phyloP scores from a whole-genome alignment of 2,329 filamentous ascomycete genomes.

The Xylariaceae sp. region DNA sequence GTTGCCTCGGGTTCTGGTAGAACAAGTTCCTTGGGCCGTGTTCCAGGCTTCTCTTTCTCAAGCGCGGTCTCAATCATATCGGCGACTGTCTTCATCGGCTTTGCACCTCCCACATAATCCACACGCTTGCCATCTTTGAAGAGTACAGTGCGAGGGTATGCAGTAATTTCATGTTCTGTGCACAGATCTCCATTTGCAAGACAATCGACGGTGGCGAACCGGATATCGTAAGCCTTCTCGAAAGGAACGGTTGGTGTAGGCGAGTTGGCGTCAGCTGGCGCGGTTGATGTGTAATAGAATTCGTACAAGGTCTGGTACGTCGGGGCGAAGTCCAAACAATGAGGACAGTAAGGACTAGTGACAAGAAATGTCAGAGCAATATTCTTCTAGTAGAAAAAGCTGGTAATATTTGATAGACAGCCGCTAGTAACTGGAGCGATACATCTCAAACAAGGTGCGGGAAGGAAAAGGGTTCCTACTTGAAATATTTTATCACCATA shows the following conservation, averaged over 20 bases:
- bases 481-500: constrained; percentile 69
- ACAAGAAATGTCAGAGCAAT: constrained; percentile 18
- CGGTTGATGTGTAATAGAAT: constrained; percentile 88
- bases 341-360: constrained; percentile 65
- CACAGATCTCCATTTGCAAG: constrained; percentile 83
- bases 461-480: constrained; percentile 50
- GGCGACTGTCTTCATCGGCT: constrained; percentile 70
- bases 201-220: constrained; percentile 87
- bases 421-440: no score
- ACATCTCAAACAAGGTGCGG: background rate
- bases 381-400: background rate
- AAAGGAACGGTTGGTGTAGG: constrained; percentile 60
- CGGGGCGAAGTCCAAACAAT: constrained; percentile 82
- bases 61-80: constrained; percentile 76
- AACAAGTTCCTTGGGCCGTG: constrained; percentile 69
- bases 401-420: no score
- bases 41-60: constrained; percentile 80
- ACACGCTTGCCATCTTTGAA: constrained; percentile 78
- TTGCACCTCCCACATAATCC: constrained; percentile 69
- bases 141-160: constrained; percentile 78
- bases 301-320: constrained; percentile 93
- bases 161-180: constrained; percentile 65
- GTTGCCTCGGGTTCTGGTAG: constrained; percentile 75
- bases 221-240: constrained; percentile 83
- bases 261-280: constrained; percentile 61